phyloP scores from a whole-genome alignment of 2,329 filamentous ascomycete genomes.

The Colletotrichum coccodes region DNA sequence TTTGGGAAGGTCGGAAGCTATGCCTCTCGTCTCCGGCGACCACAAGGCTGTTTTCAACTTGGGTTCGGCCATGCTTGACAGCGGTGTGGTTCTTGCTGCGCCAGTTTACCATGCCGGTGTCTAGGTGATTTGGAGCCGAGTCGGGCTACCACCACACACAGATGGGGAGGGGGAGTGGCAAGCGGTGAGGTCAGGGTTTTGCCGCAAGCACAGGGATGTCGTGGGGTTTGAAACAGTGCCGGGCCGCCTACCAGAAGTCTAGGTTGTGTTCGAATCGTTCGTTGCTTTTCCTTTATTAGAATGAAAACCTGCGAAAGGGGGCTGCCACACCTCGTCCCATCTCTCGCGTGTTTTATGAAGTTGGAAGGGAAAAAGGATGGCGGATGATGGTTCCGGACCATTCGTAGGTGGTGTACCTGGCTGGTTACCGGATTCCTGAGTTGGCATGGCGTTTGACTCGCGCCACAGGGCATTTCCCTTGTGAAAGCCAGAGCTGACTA shows the following conservation, averaged over 20 bases:
- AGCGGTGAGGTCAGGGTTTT: slow-evolving; percentile 6
- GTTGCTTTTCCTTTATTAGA: not conserved
- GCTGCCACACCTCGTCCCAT: not conserved
- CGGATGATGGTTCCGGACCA: not conserved
- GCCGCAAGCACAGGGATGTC: slow-evolving; percentile 1
- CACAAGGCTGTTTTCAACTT: not conserved
- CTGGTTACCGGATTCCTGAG: not conserved
- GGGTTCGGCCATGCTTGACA: slow-evolving; percentile 1
- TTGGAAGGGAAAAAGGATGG: not conserved
- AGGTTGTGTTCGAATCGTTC: not conserved
- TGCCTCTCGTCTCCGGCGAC: not conserved
- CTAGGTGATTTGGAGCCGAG: not conserved
- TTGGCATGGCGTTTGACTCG: not conserved
- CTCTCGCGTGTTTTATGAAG: not conserved
- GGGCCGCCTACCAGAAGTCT: not conserved
- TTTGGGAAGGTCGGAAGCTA: not conserved
- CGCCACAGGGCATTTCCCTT: not conserved
- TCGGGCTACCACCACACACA: not conserved
- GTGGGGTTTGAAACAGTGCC: slow-evolving; percentile 16
- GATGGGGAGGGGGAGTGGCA: not conserved
- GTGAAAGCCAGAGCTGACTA: slow-evolving; percentile 20
- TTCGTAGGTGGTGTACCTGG: not conserved
- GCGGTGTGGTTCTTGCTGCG: not conserved
- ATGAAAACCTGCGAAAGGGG: too few relatives aligned
- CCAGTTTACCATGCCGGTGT: not conserved